Evolutionary conservation across 495 filamentous ascomycete genomes (phyloP).

Genomic region (Neurospora hispaniola): DNA sequence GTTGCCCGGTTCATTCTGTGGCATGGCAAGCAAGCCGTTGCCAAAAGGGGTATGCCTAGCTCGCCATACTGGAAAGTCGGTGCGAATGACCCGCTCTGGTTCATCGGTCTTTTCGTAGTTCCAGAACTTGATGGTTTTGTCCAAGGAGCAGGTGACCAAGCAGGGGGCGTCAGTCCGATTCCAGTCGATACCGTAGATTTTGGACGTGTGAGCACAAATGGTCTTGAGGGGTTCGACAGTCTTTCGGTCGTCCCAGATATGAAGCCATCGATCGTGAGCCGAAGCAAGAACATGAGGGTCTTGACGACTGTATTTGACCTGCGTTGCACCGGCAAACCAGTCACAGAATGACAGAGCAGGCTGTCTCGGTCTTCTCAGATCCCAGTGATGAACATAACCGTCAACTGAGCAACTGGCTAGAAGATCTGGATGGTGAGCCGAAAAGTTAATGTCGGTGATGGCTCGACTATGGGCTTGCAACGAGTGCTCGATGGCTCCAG

Average conservation of each 20-base stretch:
- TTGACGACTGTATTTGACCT: slow-evolving; percentile 91
- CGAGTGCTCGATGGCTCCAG: slow-evolving; percentile 71
- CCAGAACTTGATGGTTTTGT: slow-evolving; percentile 93
- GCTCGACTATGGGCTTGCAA: slow-evolving; percentile 80
- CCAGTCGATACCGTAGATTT: slow-evolving; percentile 96
- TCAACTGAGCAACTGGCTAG: slow-evolving; percentile 89
- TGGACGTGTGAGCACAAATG: slow-evolving; percentile 84
- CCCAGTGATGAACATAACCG: slow-evolving; percentile 91
- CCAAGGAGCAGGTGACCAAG: slow-evolving; percentile 79
- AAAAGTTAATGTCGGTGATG: slow-evolving; percentile 96
- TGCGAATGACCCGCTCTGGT: slow-evolving; percentile 65
- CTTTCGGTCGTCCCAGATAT: slow-evolving; percentile 85
- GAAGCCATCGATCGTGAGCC: slow-evolving; percentile 74
- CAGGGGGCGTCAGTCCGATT: slow-evolving; percentile 61
- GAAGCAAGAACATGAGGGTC: slow-evolving; percentile 78
- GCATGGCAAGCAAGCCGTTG: slow-evolving; percentile 80
- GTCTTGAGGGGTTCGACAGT: slow-evolving; percentile 68
- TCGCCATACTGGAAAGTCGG: slow-evolving; percentile 83
- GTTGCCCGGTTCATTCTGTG: slow-evolving; percentile 73
- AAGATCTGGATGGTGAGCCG: slow-evolving; percentile 79
- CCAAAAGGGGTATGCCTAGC: slow-evolving; percentile 93
- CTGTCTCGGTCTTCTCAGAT: slow-evolving; percentile 64
- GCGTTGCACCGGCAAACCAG: slow-evolving; percentile 90
- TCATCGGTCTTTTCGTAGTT: slow-evolving; percentile 58
- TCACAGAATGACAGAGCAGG: slow-evolving; percentile 78